Percentiles rank a stretch among this genome's conserved stretches.
These are phyloP conservation scores for Schwanniomyces occidentalis DNA, from an alignment of 805 yeast species.

Conservation along the genomic window DNA sequence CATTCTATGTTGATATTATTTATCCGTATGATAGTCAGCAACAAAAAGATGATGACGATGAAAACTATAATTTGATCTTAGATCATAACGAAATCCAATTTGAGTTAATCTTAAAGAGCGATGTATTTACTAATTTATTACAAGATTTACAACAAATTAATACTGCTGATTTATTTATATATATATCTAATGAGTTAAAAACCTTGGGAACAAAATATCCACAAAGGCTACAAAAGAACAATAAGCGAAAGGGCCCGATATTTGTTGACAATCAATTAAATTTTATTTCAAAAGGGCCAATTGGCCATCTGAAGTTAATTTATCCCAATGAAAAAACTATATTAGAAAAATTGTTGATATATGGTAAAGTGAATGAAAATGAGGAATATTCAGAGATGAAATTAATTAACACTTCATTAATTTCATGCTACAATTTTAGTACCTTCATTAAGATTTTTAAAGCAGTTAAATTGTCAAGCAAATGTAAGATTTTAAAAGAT, in stretches of 20 bases:
- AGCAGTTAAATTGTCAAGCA: conserved; percentile 38
- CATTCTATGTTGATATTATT: conserved; percentile 32
- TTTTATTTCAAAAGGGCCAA: conserved; percentile 69
- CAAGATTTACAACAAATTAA: conserved; percentile 37
- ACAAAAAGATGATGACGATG: conserved; percentile 15
- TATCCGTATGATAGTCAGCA: conserved; percentile 25
- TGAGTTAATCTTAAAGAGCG: conserved; percentile 41
- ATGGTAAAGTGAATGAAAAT: conserved; percentile 16
- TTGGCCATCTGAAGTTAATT: conserved; percentile 67
- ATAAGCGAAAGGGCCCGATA: conserved; percentile 3
- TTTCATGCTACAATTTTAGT: conserved; percentile 32
- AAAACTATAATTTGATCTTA: conserved; percentile 13
- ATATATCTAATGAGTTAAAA: conserved; percentile 22
- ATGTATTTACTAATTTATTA: conserved; percentile 34
- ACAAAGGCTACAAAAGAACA: not conserved
- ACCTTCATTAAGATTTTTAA: conserved; percentile 33
- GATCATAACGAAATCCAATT: conserved; percentile 31
- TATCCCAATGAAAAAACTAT: conserved; percentile 64
- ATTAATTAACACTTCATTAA: conserved; percentile 20
- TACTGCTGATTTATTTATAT: conserved; percentile 35
- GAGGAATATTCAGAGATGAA: conserved; percentile 12
- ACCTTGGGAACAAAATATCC: not conserved
- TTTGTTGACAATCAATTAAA: conserved; percentile 40
- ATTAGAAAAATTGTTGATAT: conserved; percentile 58
- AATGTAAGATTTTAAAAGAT: conserved; percentile 42